phyloP scores from a whole-genome alignment of 352 stramenopile species.

The Phytopythium sindhum region DNA sequence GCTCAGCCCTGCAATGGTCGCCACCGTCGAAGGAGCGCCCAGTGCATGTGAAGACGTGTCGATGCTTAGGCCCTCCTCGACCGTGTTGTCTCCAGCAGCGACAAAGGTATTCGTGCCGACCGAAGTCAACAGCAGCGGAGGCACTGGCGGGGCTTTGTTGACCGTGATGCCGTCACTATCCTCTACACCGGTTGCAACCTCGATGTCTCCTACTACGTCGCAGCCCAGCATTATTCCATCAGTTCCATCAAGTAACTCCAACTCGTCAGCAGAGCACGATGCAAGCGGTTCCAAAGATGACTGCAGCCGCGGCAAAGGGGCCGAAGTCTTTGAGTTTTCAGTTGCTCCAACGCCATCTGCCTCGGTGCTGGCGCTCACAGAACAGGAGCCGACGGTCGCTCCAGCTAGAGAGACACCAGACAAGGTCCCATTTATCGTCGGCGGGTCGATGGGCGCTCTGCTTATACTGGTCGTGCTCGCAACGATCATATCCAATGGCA shows the following conservation, averaged over 20 bases:
- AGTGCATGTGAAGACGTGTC: neutral
- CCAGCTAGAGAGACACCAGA: neutral
- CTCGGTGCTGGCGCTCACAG: neutral
- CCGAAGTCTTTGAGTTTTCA: neutral
- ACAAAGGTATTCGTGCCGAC: neutral
- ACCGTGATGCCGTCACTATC: neutral
- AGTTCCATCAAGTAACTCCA: neutral
- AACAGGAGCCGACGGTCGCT: neutral
- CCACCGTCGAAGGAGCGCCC: neutral
- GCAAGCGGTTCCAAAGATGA: neutral
- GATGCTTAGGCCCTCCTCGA: neutral
- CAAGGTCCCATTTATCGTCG: neutral
- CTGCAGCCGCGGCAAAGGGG: neutral
- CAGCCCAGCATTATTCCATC: neutral
- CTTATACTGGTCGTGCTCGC: neutral
- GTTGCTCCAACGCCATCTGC: slow-evolving; percentile 3
- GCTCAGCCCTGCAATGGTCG: neutral
- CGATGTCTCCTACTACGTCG: no score
- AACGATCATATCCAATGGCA: neutral
- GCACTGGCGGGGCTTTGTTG: neutral
- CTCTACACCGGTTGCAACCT: neutral
- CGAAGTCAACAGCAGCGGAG: neutral
- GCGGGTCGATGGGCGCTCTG: neutral
- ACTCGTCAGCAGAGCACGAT: neutral
- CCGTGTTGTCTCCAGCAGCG: neutral